Base-by-base conservation (phyloP, 2,329 filamentous ascomycete species). In the Penicillium sp. region DNA sequence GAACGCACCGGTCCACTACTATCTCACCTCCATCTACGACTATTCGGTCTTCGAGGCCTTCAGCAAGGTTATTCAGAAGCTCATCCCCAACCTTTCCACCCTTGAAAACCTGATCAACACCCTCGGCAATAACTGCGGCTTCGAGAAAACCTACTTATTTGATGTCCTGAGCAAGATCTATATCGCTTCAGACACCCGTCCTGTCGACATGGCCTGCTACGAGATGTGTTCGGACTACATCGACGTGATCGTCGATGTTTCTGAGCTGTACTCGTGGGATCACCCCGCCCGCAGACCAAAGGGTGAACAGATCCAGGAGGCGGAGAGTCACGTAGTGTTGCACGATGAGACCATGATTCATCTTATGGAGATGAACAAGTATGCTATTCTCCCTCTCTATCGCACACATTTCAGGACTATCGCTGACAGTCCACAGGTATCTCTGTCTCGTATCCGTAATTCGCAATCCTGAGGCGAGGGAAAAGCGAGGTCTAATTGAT, bases 141-240 rank as follows among this genome's bases (percentile, higher is more conserved):
- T 98, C 67, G 91, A 97, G 68, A 98, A 98, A 73, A 92, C 91
- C 3, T 98, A 98, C 69, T 82, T 98, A 6, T 98, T 98, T 67
- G 95, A 98, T 66, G 91, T 97, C 7, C 81, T 95, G 60, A 95
- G 89, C 73, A 98, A 98, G 75, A 95, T 98, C 55, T 98, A 98
- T 74, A 95, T 98, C 60, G 93, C 93, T 0, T 96, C 92, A 4
- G 93, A 98, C 69, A 93, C 87, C 27, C 87, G 88, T 33, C 92
- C 92, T 0, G 89, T 92, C 28, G 92, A 97, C 65, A 93, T 96
- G 79, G 87, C 88, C 37, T 92, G 88, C 67, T 98, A 98, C 70
- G 93, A 97, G 74, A 95, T 97, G 65, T 98, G 93, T 74, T 95
- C 89, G 43, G 93, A 98, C 68, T 97, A 95, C 68, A 96, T 98